Evolutionary conservation across 495 filamentous ascomycete genomes (phyloP).

Genomic region (Penicillium macrosclerotiorum): DNA sequence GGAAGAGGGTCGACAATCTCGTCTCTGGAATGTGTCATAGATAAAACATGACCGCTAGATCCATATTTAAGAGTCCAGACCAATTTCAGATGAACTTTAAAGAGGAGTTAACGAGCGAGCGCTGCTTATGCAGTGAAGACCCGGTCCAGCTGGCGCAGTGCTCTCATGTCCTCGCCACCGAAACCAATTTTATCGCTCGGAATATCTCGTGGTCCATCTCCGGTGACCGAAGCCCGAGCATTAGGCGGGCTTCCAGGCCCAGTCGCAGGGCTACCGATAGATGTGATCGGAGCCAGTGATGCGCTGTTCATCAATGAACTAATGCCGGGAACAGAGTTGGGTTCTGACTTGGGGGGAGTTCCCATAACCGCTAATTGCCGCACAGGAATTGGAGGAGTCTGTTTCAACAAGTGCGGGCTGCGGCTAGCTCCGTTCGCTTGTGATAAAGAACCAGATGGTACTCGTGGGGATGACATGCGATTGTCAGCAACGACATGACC

Average conservation of each 20-base stretch:
- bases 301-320: conserved; percentile 49
- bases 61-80: too few relatives aligned
- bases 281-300: conserved; percentile 41
- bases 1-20: too few relatives aligned
- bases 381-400: conserved; percentile 24
- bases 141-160: conserved; percentile 62
- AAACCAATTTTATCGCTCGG: conserved; percentile 63
- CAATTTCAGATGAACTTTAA: too few relatives aligned
- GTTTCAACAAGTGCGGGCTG: conserved; percentile 34
- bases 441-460: conserved; percentile 23
- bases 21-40: too few relatives aligned
- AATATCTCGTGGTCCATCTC: conserved; percentile 59
- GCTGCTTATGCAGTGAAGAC: conserved; percentile 36
- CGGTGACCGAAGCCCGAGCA: conserved; percentile 15
- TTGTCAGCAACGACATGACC: conserved; percentile 24
- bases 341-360: conserved; percentile 25
- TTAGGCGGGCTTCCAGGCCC: conserved; percentile 12
- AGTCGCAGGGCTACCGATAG: conserved; percentile 21
- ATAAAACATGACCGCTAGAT: too few relatives aligned
- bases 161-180: conserved; percentile 61
- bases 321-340: conserved; percentile 51
- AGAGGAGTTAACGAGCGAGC: neutral
- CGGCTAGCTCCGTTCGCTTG: conserved; percentile 26
- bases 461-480: conserved; percentile 40
- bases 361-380: conserved; percentile 21